A percentile compares a stretch with the other conserved stretches of the same genome.
These are phyloP conservation scores for Boletus vinaceobasis DNA, from an alignment of 768 basidiomycete species.

Conservation along the genomic window DNA sequence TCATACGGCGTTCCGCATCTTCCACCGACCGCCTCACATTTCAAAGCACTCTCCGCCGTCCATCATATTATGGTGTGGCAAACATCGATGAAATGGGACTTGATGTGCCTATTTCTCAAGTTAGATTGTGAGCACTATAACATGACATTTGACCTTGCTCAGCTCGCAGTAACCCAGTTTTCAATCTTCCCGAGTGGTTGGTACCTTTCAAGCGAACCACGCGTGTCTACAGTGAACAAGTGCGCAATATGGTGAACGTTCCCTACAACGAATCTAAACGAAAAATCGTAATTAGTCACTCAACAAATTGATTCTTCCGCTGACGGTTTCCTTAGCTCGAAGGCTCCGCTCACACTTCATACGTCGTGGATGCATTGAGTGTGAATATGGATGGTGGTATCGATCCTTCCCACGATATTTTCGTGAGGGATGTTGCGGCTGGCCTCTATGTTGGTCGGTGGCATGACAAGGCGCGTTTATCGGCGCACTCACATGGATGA, in stretches of 20 bases:
- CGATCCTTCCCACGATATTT: neutral
- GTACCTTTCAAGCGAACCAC: constrained; percentile 3
- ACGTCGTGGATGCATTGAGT: neutral
- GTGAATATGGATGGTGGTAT: neutral
- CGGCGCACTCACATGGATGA: neutral
- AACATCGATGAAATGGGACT: constrained; percentile 5
- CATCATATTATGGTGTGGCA: constrained; percentile 3
- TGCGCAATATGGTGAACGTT: constrained; percentile 2
- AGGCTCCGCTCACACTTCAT: neutral
- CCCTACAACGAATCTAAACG: constrained; percentile 1
- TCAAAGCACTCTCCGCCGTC: neutral
- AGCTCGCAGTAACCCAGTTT: neutral
- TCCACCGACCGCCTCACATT: neutral
- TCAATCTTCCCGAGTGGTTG: neutral
- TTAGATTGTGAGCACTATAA: neutral
- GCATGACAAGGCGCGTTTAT: neutral
- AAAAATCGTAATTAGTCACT: neutral
- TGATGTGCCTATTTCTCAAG: constrained; percentile 2
- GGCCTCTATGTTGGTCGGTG: constrained; percentile 1
- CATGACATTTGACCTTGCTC: neutral
- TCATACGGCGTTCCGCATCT: constrained; percentile 2
- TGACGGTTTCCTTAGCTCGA: neutral
- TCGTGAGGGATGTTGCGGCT: constrained; percentile 2
- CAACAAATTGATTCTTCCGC: neutral
- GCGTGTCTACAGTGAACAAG: neutral